Evolutionary conservation across 768 basidiomycete genomes (phyloP).

Genomic region (Cyclocybe cylindracea): DNA sequence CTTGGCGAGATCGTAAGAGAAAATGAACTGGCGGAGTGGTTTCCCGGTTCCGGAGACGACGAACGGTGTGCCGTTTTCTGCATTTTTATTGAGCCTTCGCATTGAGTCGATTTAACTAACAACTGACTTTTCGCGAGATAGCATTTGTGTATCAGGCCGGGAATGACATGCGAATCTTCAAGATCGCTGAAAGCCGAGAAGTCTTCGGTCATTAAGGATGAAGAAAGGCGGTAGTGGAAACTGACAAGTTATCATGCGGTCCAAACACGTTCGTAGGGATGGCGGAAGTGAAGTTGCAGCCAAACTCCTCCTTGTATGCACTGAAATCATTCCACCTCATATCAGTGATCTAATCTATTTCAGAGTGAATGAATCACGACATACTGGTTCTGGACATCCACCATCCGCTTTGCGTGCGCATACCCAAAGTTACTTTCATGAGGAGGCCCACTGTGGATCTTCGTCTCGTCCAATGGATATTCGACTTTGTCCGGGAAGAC

Average conservation of each 20-base stretch:
- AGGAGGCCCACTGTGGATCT: constrained; percentile 90
- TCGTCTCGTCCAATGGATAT: constrained; percentile 91
- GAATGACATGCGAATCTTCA: constrained; percentile 92
- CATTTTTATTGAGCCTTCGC: background rate
- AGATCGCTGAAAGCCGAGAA: constrained; percentile 57
- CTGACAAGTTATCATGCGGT: constrained; percentile 89
- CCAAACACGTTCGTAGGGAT: constrained; percentile 99
- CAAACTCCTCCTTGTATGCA: constrained; percentile 95
- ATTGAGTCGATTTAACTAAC: background rate
- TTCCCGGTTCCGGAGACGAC: constrained; percentile 88
- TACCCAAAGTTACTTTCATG: constrained; percentile 97
- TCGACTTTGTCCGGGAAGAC: constrained; percentile 96
- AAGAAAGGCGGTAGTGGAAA: background rate
- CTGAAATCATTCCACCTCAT: constrained; percentile 35
- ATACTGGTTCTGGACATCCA: constrained; percentile 94
- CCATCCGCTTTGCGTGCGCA: constrained; percentile 93
- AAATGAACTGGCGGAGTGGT: constrained; percentile 96
- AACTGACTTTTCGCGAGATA: constrained; percentile 81
- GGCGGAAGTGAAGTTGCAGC: constrained; percentile 92
- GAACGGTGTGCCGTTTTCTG: constrained; percentile 84
- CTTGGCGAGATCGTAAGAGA: constrained; percentile 94
- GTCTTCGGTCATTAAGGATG: constrained; percentile 4
- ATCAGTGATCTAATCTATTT: background rate
- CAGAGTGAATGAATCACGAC: constrained; percentile 19
- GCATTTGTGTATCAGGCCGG: constrained; percentile 91